A percentile compares a stretch with the other conserved stretches of the same genome.
Evolutionary conservation across 805 yeast genomes (phyloP).

Genomic region (Sugiyamaella mastotermitis): DNA sequence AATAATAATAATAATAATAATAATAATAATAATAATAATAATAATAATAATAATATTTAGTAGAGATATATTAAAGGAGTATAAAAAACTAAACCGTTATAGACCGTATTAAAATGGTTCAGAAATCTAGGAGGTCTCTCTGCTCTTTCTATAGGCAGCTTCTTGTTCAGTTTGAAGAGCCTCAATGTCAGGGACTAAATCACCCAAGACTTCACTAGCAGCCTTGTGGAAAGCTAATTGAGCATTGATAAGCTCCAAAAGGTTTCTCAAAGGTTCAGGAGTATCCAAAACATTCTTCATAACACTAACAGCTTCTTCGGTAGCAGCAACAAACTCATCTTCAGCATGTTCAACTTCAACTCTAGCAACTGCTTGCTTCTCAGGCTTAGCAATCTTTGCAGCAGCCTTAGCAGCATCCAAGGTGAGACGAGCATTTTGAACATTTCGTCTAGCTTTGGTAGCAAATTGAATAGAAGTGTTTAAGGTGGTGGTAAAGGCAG

Average conservation of each 20-base stretch:
- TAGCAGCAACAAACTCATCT: constrained; percentile 84
- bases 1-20: constrained; percentile 1
- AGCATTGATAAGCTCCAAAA: constrained; percentile 65
- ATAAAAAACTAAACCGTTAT: neutral
- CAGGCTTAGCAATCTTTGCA: constrained; percentile 46
- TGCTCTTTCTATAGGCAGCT: constrained; percentile 29
- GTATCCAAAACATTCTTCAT: constrained; percentile 76
- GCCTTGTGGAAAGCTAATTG: constrained; percentile 77
- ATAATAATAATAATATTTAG: constrained; percentile 6
- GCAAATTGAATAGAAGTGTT: constrained; percentile 57
- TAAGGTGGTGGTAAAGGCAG: constrained; percentile 56
- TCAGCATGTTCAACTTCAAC: constrained; percentile 78
- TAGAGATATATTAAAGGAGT: constrained; percentile 1
- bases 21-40: constrained; percentile 4
- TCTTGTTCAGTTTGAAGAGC: constrained; percentile 49
- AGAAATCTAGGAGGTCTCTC: constrained; percentile 18
- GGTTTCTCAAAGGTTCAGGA: constrained; percentile 60
- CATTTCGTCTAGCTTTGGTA: constrained; percentile 61
- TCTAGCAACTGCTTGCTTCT: constrained; percentile 66
- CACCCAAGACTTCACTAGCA: constrained; percentile 60
- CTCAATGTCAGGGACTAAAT: constrained; percentile 60
- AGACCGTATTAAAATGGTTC: too few species aligned
- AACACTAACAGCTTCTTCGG: constrained; percentile 77
- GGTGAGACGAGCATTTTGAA: constrained; percentile 68
- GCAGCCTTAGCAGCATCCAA: constrained; percentile 71